Evolutionary conservation across 2,329 filamentous ascomycete species (phyloP).

Genomic region (Fusarium sarcochroum): DNA sequence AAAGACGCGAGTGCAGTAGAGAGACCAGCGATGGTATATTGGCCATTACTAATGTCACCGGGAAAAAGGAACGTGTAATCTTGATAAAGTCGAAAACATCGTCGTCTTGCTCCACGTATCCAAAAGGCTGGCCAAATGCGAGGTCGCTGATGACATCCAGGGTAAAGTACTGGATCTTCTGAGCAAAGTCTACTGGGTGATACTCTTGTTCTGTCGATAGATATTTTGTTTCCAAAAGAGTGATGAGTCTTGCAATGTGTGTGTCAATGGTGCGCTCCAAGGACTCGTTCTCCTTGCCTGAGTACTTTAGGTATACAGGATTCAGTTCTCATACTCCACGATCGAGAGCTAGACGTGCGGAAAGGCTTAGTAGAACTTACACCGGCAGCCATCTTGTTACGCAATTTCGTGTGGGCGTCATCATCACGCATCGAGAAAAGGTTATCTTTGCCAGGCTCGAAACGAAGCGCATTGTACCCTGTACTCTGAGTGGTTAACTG

Average conservation of each 20-base stretch:
- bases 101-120: constrained; percentile 60
- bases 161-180: constrained; percentile 64
- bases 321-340: not conserved
- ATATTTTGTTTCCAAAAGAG: constrained; percentile 62
- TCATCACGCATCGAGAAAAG: constrained; percentile 67
- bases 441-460: constrained; percentile 66
- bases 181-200: constrained; percentile 61
- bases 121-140: constrained; percentile 65
- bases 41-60: constrained; percentile 6
- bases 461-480: constrained; percentile 58
- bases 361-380: constrained; percentile 50
- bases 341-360: no score
- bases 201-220: constrained; percentile 50
- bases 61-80: constrained; percentile 18
- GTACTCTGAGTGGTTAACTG: constrained; percentile 52
- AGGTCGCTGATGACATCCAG: constrained; percentile 68
- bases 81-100: constrained; percentile 60
- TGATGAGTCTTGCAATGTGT: constrained; percentile 60
- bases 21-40: constrained; percentile 11
- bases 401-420: constrained; percentile 59
- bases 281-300: constrained; percentile 66
- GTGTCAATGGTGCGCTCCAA: constrained; percentile 65
- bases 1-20: not conserved
- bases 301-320: constrained; percentile 57
- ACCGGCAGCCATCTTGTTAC: constrained; percentile 66